Evolutionary conservation across 345 rosid species (phyloP), one percentile per base, ranked within the genome.

Genomic region (Lepidium sativum): DNA sequence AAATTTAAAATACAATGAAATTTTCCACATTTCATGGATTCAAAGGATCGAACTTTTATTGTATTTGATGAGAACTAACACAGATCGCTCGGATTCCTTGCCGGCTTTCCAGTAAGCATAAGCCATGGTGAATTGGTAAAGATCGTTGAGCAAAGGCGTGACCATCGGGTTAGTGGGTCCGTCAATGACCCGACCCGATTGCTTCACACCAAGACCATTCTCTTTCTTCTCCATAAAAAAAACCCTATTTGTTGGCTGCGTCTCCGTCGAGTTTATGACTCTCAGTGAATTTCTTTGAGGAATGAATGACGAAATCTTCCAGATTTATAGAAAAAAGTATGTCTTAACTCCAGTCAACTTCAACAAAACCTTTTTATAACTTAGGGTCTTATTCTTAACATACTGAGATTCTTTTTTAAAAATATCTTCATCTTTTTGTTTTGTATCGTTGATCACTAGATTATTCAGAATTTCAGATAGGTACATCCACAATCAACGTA

Each of bases 91-190:
- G 38, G 72, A 45, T 55, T 88, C 87, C 73, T 92, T 92, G 55
- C 84, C 82, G 45, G 92, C 98, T 77, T 86, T 92, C 98, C 98
- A 88, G 50, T 86, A 89, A 75, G 98, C 95, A 54, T 86, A 92
- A 21, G 96, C 87, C 96, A 92, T 89, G 54, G 96, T 83, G 78
- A 88, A 92, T 87, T 94, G 97, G 71, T 90, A 94, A 44, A 86
- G 97, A 84, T 94, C 99, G 45, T 90, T 94, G 54, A 90, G 75
- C 8, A 94, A 84, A n/a, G 99, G 97, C 6, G 99, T 90, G 0
- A 85, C 96, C 90, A 94, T 90, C 14, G 97, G 95, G 74, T 94
- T 94, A 4, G 97, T 86, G 31, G 99, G 97, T 9, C 81, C 83
- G 6, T 58, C 65, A 1, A 80, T 12, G 9, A 52, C 79, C 81